phyloP scores from a whole-genome alignment of 352 stramenopile genomes.

The Phytophthora fragariae region DNA sequence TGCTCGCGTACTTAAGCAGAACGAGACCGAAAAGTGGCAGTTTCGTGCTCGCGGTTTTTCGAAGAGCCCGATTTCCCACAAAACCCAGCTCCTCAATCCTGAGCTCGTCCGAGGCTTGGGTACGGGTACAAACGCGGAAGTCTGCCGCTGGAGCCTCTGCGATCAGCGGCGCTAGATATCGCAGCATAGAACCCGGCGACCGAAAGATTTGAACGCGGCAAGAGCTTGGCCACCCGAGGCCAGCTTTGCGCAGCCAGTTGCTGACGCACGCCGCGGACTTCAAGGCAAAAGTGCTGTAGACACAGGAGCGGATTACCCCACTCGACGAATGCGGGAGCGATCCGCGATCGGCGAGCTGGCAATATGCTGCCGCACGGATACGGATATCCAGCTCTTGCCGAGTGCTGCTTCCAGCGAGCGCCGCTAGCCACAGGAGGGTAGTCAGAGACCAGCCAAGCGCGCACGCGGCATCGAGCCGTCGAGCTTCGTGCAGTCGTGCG shows the following conservation, averaged over 20 bases:
- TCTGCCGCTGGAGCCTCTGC: constrained; percentile 14
- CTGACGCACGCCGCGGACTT: constrained; percentile 18
- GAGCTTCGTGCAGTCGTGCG: constrained; percentile 8
- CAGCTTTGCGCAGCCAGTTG: constrained; percentile 24
- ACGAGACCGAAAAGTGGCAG: too few species aligned
- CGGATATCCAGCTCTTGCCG: not conserved
- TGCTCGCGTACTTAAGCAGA: too few species aligned
- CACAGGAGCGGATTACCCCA: constrained; percentile 11
- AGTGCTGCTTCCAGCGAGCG: not conserved
- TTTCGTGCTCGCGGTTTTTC: too few species aligned
- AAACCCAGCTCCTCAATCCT: too few species aligned
- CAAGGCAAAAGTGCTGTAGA: constrained; percentile 7
- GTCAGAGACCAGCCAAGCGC: constrained; percentile 24
- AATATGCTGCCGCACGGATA: not conserved
- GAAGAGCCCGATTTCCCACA: too few species aligned
- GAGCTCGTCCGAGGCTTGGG: too few species aligned
- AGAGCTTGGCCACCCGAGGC: constrained; percentile 16
- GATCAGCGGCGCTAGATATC: constrained; percentile 5
- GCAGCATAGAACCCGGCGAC: constrained; percentile 21
- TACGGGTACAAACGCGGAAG: not conserved
- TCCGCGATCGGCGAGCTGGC: constrained; percentile 17
- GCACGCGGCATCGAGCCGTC: not conserved
- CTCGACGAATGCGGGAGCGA: constrained; percentile 15
- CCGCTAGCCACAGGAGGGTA: constrained; percentile 20
- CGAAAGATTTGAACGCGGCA: constrained; percentile 25